Percentiles rank a stretch among this genome's conserved stretches.
Evolutionary conservation across 2,329 filamentous ascomycete species (phyloP).

Genomic region (Metarhizium brunneum): DNA sequence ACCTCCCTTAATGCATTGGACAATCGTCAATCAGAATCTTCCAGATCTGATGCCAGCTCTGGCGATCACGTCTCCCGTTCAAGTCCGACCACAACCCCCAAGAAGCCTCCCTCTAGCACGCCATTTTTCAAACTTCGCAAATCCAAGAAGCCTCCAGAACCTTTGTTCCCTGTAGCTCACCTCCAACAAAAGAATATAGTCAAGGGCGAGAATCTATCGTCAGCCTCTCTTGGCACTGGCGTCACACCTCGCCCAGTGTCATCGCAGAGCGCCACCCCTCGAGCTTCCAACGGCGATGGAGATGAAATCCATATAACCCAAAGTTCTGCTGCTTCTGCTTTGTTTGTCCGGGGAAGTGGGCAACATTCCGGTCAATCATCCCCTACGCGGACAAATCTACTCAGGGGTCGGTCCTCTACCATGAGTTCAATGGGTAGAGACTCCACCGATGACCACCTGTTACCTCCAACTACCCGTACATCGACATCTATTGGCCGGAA

Average conservation of each 20-base stretch:
- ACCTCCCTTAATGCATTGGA: slow-evolving; percentile 39
- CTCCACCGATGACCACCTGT: slow-evolving; percentile 61
- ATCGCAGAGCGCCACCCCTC: slow-evolving; percentile 20
- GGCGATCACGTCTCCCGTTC: slow-evolving; percentile 52
- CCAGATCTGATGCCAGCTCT: slow-evolving; percentile 77
- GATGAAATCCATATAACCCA: slow-evolving; percentile 8
- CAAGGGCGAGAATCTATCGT: slow-evolving; percentile 30
- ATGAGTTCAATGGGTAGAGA: slow-evolving; percentile 71
- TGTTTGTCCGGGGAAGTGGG: slow-evolving; percentile 29
- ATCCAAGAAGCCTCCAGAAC: slow-evolving; percentile 62
- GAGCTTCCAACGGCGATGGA: slow-evolving; percentile 12
- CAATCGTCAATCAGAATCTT: slow-evolving; percentile 59
- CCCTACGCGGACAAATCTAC: slow-evolving; percentile 49
- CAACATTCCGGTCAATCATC: slow-evolving; percentile 57
- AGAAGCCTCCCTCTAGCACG: slow-evolving; percentile 53
- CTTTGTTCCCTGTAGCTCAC: slow-evolving; percentile 77
- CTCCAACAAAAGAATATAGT: slow-evolving; percentile 58
- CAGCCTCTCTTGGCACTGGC: slow-evolving; percentile 29
- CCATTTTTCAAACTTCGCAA: slow-evolving; percentile 78
- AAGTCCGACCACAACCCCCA: slow-evolving; percentile 50
- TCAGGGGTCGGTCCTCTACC: slow-evolving; percentile 78
- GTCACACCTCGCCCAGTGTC: slow-evolving; percentile 26
- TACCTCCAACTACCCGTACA: slow-evolving; percentile 59
- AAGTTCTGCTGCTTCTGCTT: slow-evolving; percentile 36
- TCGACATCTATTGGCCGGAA: slow-evolving; percentile 87